Evolutionary conservation across 2,329 filamentous ascomycete genomes (phyloP), one percentile per base, ranked within the genome.

Genomic region (Chrysoporthe austroafricana): DNA sequence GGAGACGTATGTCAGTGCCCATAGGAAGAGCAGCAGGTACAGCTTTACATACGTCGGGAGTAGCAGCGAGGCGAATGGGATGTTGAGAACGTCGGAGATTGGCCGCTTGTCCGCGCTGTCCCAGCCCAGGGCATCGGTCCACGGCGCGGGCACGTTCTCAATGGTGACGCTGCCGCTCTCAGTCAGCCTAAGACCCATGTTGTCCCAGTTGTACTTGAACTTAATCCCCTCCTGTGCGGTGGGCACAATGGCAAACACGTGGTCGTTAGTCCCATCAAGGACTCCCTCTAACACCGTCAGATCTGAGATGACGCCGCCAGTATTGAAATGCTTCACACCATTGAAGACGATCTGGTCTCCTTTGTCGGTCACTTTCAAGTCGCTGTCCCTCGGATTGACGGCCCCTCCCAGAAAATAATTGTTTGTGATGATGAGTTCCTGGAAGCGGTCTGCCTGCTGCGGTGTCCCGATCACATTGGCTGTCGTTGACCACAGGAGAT

Each of bases 371-470:
- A 89, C 87, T 42, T 81, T 84, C 9, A 90, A 76, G 71, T 90
- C 88, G 50, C 79, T 86, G 73, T 91, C 88, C 3, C 88, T 84
- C 0, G 88, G 88, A 70, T 91, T 91, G 26, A 91, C 88, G 0
- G 89, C 86, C 34, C 86, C 88, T 8, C 88, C 88, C 16, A 91
- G 82, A 70, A 90, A 90, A 76, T 86, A 88, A 74, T 91, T 90
- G 77, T 90, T 89, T 21, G 80, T 76, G 68, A 88, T 83, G 72
- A 91, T 87, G 62, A 84, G 76, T 69, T 88, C 79, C 67, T 89
- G 83, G 1, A 82, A 76, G 21, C 83, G 83, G 16, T 89, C 86
- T 21, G 83, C 83, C 74, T 91, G 89, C 71, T 88, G 85, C 0
- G 84, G 75, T 0, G 81, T 88, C 1, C 88, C 88, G 11, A 90